Evolutionary conservation across 1,284 basidiomycete genomes (phyloP), one percentile per base, ranked within the genome.

Genomic region (Melampsora americana): DNA sequence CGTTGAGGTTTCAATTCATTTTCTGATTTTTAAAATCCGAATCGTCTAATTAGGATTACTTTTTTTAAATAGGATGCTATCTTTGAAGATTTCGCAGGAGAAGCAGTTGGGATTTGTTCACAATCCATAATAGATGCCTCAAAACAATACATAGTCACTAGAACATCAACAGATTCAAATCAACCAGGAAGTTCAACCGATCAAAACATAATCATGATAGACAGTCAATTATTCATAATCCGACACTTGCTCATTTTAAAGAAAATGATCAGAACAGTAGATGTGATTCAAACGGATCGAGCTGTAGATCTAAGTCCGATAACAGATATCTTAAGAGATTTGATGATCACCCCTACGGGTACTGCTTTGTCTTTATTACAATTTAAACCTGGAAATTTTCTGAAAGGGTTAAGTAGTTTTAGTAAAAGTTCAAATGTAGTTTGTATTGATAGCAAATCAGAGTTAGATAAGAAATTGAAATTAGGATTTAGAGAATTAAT

Each of bases 61-160:
- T 76, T 59, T 42, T 28, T 35, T 77, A 61, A 28, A 46, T 79
- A 95, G 92, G 89, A 90, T 20, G 90, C 89, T 1, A 94, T 96
- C 77, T 97, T 95, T 79, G 90, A 92, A 80, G 94, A 96, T 81
- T 90, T 96, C 62, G 92, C 94, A 0, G 91, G 93, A 82, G 93
- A 96, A 83, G 92, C 93, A 0, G 87, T 95, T 44, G 86, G 87
- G 18, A 85, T 93, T 3, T 95, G 93, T 82, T 88, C 90, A 53
- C 86, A 89, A 77, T 93, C 92, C 0, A 86, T 96, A 6, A 84
- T 90, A 26, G 83, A 86, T 5, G 92, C 91, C 0, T 86, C 91
- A 0, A 87, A 90, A 26, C 84, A 86, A 56, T 85, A 95, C 39
- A 85, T 86, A 28, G 83, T 86, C 7, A 87, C 86, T 65, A 48